Evolutionary conservation across 441 rosid species (phyloP).

Genomic region (Erodium trifolium): DNA sequence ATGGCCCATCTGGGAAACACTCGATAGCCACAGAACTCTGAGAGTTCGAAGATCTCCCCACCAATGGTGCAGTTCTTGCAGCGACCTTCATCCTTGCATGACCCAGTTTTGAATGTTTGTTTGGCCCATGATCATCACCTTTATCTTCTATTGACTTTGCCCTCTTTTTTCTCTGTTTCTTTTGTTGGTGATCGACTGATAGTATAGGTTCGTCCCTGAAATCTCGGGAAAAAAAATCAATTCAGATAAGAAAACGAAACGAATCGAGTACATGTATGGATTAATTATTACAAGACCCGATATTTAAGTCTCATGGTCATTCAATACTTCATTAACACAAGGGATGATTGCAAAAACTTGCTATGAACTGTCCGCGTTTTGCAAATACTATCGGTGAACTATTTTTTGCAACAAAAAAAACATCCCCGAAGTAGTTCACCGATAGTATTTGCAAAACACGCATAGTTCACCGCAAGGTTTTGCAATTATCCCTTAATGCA

Average conservation of each 20-base stretch:
- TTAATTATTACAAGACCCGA: too few species aligned
- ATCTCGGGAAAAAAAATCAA: neutral
- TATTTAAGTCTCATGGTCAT: too few species aligned
- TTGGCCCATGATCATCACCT: conserved; percentile 17
- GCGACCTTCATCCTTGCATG: conserved; percentile 20
- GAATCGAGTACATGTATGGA: neutral
- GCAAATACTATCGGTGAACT: too few species aligned
- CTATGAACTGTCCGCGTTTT: too few species aligned
- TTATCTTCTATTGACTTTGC: conserved; percentile 19
- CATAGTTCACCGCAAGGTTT: too few species aligned
- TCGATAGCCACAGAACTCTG: conserved; percentile 15
- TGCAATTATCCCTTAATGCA: too few species aligned
- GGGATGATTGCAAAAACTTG: too few species aligned
- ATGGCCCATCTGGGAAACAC: conserved; percentile 13
- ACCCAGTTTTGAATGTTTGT: conserved; percentile 27
- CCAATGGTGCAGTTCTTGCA: conserved; percentile 17
- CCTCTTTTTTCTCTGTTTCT: conserved; percentile 21
- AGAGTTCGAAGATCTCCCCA: neutral
- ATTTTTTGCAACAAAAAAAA: too few species aligned
- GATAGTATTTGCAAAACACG: too few species aligned
- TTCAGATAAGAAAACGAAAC: neutral
- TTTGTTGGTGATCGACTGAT: conserved; percentile 20
- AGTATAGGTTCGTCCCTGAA: conserved; percentile 22
- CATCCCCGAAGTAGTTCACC: too few species aligned
- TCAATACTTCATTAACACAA: too few species aligned